Percentiles rank a stretch among this genome's conserved stretches.
Evolutionary conservation across 306 rosid species (phyloP).

Genomic region (Trichosanthes cucumerina): DNA sequence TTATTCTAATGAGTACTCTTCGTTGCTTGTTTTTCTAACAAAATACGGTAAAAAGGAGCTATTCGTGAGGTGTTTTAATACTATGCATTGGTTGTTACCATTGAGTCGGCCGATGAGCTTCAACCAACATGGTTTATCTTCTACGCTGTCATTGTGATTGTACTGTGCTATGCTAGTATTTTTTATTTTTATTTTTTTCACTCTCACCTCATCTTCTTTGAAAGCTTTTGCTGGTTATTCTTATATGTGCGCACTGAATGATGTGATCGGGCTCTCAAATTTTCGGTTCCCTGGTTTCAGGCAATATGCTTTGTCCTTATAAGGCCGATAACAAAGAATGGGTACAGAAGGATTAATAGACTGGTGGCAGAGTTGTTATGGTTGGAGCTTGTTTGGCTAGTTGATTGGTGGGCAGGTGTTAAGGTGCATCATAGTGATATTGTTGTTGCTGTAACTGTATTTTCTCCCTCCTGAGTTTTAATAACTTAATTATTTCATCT

Average conservation of each 20-base stretch:
- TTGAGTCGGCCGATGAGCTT: neutral
- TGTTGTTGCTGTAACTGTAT: neutral
- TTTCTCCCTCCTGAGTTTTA: neutral
- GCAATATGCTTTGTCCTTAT: constrained; percentile 10
- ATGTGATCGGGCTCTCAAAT: neutral
- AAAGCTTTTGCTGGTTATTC: neutral
- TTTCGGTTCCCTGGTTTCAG: neutral
- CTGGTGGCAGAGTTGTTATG: constrained; percentile 14
- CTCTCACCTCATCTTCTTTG: neutral
- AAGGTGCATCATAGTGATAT: neutral
- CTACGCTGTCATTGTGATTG: neutral
- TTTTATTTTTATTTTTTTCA: neutral
- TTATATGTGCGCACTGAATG: neutral
- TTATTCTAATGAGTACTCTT: neutral
- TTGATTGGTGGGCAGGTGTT: constrained; percentile 22
- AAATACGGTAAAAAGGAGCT: neutral
- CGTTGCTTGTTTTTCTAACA: neutral
- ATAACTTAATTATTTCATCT: neutral
- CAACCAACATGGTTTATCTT: neutral
- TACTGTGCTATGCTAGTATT: neutral
- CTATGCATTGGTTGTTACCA: neutral
- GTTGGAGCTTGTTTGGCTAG: constrained; percentile 19
- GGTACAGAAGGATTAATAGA: constrained; percentile 14
- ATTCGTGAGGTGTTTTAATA: neutral
- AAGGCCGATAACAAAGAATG: constrained; percentile 13